Percentiles rank a stretch among this genome's conserved stretches.
Evolutionary conservation across 768 basidiomycete species (phyloP).

Genomic region (Suillus spraguei): DNA sequence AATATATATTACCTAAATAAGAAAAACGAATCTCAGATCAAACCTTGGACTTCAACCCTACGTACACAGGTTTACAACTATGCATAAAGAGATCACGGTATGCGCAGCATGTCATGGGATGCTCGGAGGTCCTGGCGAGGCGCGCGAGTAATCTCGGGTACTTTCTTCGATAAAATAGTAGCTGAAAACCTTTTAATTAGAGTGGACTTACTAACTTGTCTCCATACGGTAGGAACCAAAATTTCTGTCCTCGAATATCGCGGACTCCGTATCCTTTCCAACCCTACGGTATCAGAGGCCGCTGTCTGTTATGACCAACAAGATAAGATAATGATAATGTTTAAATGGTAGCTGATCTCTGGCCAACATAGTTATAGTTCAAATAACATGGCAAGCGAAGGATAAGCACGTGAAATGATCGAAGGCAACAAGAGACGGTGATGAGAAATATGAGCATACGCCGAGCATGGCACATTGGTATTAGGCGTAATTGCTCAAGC

Average conservation of each 20-base stretch:
- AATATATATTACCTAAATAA: constrained; percentile 24
- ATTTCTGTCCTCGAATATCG: neutral
- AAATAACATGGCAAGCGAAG: neutral
- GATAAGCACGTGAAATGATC: neutral
- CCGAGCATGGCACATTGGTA: neutral
- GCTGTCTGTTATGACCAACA: neutral
- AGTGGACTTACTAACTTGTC: neutral
- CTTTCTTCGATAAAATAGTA: neutral
- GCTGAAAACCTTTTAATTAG: too few species aligned
- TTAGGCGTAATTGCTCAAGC: constrained; percentile 5
- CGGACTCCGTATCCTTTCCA: neutral
- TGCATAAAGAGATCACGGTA: neutral
- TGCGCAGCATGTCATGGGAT: constrained; percentile 1
- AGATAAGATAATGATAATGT: too few species aligned
- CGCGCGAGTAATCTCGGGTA: neutral
- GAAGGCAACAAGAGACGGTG: neutral
- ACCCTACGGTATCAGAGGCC: neutral
- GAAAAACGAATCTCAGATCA: constrained; percentile 34
- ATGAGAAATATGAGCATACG: neutral
- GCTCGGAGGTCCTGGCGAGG: neutral
- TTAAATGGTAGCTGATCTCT: neutral
- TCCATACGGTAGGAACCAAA: constrained; percentile 1
- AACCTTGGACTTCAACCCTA: constrained; percentile 15
- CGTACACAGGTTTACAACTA: constrained; percentile 3
- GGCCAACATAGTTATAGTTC: neutral